Evolutionary conservation across 768 basidiomycete species (phyloP).

Genomic region (Tricholomella constricta): DNA sequence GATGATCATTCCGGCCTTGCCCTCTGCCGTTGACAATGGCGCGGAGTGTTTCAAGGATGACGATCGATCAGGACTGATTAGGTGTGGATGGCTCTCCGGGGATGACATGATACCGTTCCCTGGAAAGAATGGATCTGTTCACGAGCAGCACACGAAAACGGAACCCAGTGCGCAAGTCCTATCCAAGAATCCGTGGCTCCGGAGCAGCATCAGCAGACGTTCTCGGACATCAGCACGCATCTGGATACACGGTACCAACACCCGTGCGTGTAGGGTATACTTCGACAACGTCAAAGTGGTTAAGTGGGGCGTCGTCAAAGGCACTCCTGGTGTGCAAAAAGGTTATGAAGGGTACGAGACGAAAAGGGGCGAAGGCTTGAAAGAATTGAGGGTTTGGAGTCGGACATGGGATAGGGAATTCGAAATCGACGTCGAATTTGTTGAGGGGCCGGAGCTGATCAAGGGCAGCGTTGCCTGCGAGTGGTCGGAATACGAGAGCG

Average conservation of each 20-base stretch:
- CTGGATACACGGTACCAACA: slow-evolving; percentile 51
- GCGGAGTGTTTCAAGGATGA: slow-evolving; percentile 18
- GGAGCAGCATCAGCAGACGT: slow-evolving; percentile 13
- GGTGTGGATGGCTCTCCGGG: slow-evolving; percentile 31
- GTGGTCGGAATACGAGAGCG: slow-evolving; percentile 57
- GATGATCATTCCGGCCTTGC: slow-evolving; percentile 37
- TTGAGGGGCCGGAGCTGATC: slow-evolving; percentile 38
- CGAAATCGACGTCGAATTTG: slow-evolving; percentile 46
- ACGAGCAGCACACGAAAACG: neutral
- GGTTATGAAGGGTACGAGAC: slow-evolving; percentile 10
- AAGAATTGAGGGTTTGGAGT: slow-evolving; percentile 50
- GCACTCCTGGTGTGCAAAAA: slow-evolving; percentile 5
- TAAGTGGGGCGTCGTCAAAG: slow-evolving; percentile 7
- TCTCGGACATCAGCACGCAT: slow-evolving; percentile 35
- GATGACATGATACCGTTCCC: slow-evolving; percentile 22
- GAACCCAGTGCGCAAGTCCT: slow-evolving; percentile 1
- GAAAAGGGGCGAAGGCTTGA: slow-evolving; percentile 29
- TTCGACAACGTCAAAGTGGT: slow-evolving; percentile 38
- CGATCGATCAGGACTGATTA: slow-evolving; percentile 19
- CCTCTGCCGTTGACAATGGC: slow-evolving; percentile 20
- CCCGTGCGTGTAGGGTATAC: slow-evolving; percentile 59
- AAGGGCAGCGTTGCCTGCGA: slow-evolving; percentile 50
- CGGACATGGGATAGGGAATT: slow-evolving; percentile 52
- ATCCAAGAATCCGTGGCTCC: slow-evolving; percentile 18
- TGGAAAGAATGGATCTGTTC: slow-evolving; percentile 7